These are phyloP conservation scores for Tolypocladium endophyticum DNA, from an alignment of 2,329 filamentous ascomycete genomes.

Conservation along the genomic window DNA sequence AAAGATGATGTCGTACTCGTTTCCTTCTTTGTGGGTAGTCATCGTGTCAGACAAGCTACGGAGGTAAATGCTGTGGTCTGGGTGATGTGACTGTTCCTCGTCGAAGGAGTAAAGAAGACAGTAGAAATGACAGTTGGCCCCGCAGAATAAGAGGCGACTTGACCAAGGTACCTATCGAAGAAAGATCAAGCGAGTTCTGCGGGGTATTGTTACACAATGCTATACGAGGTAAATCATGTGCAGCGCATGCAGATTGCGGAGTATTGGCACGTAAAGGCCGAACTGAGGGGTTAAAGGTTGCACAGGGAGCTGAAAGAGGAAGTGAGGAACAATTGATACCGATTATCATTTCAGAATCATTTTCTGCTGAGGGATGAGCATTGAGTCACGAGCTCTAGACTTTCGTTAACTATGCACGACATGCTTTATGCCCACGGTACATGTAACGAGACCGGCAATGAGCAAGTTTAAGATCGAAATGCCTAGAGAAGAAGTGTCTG, in stretches of 20 bases:
- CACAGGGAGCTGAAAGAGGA: too few relatives aligned
- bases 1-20: slow-evolving; percentile 12
- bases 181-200: neutral
- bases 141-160: neutral
- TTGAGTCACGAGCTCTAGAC: too few relatives aligned
- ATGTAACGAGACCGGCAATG: too few relatives aligned
- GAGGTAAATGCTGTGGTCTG: neutral
- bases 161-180: neutral
- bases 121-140: neutral
- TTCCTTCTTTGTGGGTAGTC: slow-evolving; percentile 4
- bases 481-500: too few relatives aligned
- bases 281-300: neutral
- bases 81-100: neutral
- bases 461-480: too few relatives aligned
- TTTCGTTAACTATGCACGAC: too few relatives aligned
- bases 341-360: too few relatives aligned
- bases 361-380: too few relatives aligned
- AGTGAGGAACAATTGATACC: too few relatives aligned
- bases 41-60: neutral
- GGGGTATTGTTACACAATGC: neutral
- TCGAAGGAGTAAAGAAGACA: neutral
- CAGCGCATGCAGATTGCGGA: neutral
- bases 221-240: neutral
- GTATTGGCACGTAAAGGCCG: neutral
- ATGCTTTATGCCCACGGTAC: too few relatives aligned